These are phyloP conservation scores for Candida smagusa DNA, from an alignment of 1,139 yeast genomes.

Conservation along the genomic window DNA sequence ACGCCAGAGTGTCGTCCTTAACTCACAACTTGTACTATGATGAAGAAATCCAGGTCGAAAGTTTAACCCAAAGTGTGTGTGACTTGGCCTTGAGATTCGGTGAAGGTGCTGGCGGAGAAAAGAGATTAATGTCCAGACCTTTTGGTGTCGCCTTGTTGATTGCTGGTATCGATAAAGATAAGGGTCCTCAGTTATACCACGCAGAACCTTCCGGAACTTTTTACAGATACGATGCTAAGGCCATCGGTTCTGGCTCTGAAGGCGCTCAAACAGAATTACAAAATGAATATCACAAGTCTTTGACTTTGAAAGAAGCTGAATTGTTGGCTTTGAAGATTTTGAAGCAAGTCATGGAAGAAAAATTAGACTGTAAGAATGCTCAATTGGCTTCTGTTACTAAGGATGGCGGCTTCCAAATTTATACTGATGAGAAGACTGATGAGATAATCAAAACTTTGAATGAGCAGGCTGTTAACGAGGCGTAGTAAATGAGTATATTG, in stretches of 20 bases:
- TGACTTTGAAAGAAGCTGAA: constrained; percentile 95
- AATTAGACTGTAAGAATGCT: constrained; percentile 91
- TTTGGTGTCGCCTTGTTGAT: constrained; percentile 96
- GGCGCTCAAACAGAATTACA: constrained; percentile 98
- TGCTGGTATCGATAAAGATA: constrained; percentile 90
- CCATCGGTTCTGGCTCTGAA: constrained; percentile 97
- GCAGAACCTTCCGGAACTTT: constrained; percentile 99
- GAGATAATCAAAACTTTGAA: constrained; percentile 73
- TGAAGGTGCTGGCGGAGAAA: constrained; percentile 97
- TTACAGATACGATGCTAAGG: constrained; percentile 96
- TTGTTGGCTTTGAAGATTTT: constrained; percentile 81
- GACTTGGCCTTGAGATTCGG: constrained; percentile 97
- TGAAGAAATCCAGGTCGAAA: constrained; percentile 89
- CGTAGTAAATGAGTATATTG: no score
- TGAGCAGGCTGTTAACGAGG: constrained; percentile 58
- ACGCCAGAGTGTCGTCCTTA: constrained; percentile 88
- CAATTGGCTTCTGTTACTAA: constrained; percentile 91
- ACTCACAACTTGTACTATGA: constrained; percentile 89
- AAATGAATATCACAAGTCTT: constrained; percentile 91
- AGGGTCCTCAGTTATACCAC: constrained; percentile 94
- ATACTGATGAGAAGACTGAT: constrained; percentile 80
- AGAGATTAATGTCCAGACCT: constrained; percentile 96
- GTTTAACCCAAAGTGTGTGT: constrained; percentile 94
- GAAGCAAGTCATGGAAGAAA: constrained; percentile 99
- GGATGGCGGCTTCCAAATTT: constrained; percentile 83